Conservation (phyloP, 2,329 filamentous ascomycete species). For the Endoconidiophora polonica region DNA sequence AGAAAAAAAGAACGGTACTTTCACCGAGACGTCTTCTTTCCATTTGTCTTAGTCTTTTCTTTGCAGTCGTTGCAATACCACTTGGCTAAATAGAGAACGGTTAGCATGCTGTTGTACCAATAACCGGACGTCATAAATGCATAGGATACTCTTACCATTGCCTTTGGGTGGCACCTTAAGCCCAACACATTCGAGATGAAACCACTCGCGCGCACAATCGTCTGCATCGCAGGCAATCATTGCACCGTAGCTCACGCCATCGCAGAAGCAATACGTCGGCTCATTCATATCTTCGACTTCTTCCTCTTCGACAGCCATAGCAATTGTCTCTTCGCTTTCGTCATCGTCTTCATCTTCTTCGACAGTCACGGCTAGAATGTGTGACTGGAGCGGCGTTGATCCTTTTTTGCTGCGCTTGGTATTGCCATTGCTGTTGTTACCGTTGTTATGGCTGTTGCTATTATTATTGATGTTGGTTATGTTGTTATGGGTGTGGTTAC, state of each 20-base stretch:
- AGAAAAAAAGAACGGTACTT: slow-evolving; percentile 17
- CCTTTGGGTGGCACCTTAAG: slow-evolving; percentile 61
- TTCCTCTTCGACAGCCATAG: slow-evolving; percentile 19
- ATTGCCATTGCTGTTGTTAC: background rate
- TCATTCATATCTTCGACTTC: slow-evolving; percentile 55
- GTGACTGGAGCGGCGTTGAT: slow-evolving; percentile 1
- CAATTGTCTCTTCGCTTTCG: slow-evolving; percentile 9
- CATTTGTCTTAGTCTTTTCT: slow-evolving; percentile 40
- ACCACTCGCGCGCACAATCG: slow-evolving; percentile 62
- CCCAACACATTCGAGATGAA: slow-evolving; percentile 68
- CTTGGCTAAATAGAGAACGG: slow-evolving; percentile 38
- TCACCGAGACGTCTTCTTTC: slow-evolving; percentile 34
- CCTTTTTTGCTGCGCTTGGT: slow-evolving; percentile 11
- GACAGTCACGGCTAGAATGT: background rate
- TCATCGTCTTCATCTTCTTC: slow-evolving; percentile 1
- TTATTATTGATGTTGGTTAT: background rate
- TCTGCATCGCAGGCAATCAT: slow-evolving; percentile 71
- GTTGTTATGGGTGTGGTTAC: too few relatives aligned
- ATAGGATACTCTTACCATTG: slow-evolving; percentile 40
- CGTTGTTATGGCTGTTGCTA: background rate
- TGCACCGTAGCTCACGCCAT: slow-evolving; percentile 64
- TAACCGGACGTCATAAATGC: background rate
- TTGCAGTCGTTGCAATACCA: slow-evolving; percentile 74
- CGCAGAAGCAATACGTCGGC: slow-evolving; percentile 64
- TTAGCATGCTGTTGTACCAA: slow-evolving; percentile 17